phyloP scores from a whole-genome alignment of 78 protist species.

The Guillardia theta region DNA sequence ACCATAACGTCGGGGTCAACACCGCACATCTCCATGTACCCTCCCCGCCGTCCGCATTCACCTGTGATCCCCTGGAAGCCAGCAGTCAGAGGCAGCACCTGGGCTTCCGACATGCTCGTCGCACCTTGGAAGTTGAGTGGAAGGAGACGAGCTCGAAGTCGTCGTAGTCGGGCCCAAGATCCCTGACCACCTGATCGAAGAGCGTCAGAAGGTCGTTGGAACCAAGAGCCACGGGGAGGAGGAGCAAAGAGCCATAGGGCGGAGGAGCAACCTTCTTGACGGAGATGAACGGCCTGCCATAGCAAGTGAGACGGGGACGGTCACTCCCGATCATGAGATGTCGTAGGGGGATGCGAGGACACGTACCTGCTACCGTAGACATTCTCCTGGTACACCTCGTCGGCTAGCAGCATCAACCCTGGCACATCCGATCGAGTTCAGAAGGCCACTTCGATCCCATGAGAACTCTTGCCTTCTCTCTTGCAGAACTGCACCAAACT shows the following conservation, averaged over 20 bases:
- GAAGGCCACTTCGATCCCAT: too few relatives aligned
- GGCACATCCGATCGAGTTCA: too few relatives aligned
- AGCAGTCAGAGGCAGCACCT: too few relatives aligned
- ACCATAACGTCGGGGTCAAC: conserved; percentile 28
- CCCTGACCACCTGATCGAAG: background rate
- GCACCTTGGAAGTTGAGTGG: conserved; percentile 96
- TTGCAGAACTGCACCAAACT: conserved; percentile 71
- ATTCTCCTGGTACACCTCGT: conserved; percentile 84
- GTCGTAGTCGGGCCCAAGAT: background rate
- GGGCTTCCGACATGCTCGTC: too few relatives aligned
- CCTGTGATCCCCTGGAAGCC: conserved; percentile 90
- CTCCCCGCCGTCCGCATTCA: conserved; percentile 79
- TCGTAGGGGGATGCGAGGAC: too few relatives aligned
- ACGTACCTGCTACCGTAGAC: too few relatives aligned
- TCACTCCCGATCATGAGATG: too few relatives aligned
- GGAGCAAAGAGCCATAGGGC: background rate
- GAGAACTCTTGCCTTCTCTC: too few relatives aligned
- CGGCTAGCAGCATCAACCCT: conserved; percentile 93
- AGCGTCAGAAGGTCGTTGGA: background rate
- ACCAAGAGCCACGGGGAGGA: background rate
- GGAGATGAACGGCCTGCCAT: conserved; percentile 80
- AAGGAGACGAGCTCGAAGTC: conserved; percentile 84
- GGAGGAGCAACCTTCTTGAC: conserved; percentile 78
- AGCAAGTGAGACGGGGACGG: too few relatives aligned
- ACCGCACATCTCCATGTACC: conserved; percentile 88